These are phyloP conservation scores for Rosa rugosa DNA, from an alignment of 306 rosid species.

Conservation along the genomic window DNA sequence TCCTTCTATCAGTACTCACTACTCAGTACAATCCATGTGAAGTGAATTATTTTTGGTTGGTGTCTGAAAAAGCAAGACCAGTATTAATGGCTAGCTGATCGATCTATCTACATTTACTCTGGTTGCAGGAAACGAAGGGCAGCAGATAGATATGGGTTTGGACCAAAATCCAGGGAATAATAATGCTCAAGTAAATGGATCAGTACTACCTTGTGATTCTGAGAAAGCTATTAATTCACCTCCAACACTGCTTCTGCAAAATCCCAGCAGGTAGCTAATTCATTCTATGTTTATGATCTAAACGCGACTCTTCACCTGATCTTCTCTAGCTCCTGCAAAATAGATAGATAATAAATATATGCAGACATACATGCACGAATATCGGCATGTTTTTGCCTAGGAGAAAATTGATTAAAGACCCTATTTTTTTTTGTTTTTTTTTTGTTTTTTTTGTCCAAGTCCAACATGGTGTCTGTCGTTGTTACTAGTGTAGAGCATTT, in stretches of 20 bases:
- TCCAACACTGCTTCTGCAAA: conserved; percentile 10
- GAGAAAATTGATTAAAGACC: not conserved
- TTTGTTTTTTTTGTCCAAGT: not conserved
- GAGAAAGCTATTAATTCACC: conserved; percentile 26
- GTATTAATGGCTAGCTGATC: conserved; percentile 1
- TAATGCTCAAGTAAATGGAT: conserved; percentile 15
- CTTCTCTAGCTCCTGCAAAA: conserved; percentile 1
- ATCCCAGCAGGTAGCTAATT: conserved; percentile 6
- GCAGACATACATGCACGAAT: conserved; percentile 32
- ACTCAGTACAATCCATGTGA: conserved; percentile 11
- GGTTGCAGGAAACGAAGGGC: conserved; percentile 55
- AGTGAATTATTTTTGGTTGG: conserved; percentile 52
- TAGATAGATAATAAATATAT: not conserved
- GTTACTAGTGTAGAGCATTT: conserved; percentile 29
- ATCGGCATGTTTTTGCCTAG: conserved; percentile 27
- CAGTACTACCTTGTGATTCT: conserved; percentile 26
- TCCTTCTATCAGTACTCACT: not conserved
- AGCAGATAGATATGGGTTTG: conserved; percentile 39
- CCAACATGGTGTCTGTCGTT: conserved; percentile 28
- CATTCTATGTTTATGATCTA: not conserved
- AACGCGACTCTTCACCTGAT: not conserved
- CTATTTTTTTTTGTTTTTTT: not conserved
- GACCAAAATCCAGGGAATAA: conserved; percentile 36
- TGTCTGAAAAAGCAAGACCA: conserved; percentile 57
- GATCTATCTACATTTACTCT: conserved; percentile 15